A percentile compares a stretch with the other conserved stretches of the same genome.
Conservation (phyloP, 441 rosid genomes). For the Daphne laureola region DNA sequence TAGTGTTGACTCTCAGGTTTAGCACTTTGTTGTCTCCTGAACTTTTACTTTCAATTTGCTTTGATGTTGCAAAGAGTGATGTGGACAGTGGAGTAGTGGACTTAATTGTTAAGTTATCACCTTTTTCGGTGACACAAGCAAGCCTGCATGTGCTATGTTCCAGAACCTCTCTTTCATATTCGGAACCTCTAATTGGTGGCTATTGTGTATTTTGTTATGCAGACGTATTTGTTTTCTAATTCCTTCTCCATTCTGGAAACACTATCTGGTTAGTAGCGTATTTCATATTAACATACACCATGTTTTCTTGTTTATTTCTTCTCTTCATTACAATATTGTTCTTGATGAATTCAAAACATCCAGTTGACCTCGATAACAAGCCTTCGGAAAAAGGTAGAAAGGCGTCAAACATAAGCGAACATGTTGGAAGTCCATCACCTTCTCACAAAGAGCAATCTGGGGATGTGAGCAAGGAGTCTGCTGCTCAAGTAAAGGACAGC, state of each 20-base stretch:
- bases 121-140: neutral
- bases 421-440: conserved; percentile 27
- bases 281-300: conserved; percentile 8
- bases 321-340: conserved; percentile 15
- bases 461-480: conserved; percentile 40
- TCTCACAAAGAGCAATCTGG: conserved; percentile 33
- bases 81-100: no score
- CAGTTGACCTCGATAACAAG: conserved; percentile 51
- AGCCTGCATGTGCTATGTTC: neutral
- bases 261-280: conserved; percentile 56
- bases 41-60: conserved; percentile 9
- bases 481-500: conserved; percentile 28
- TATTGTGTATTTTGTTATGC: conserved; percentile 37
- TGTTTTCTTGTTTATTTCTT: conserved; percentile 11
- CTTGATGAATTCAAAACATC: conserved; percentile 18
- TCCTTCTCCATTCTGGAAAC: conserved; percentile 94
- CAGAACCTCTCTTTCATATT: conserved; percentile 2
- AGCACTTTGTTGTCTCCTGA: conserved; percentile 14
- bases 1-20: conserved; percentile 98
- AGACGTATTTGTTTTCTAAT: conserved; percentile 92
- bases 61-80: neutral
- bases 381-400: conserved; percentile 42
- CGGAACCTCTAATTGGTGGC: conserved; percentile 17
- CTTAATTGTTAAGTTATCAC: neutral
- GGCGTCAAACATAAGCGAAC: conserved; percentile 32